Conservation (phyloP, 2,329 filamentous ascomycete genomes). For the Monosporascus sp. region DNA sequence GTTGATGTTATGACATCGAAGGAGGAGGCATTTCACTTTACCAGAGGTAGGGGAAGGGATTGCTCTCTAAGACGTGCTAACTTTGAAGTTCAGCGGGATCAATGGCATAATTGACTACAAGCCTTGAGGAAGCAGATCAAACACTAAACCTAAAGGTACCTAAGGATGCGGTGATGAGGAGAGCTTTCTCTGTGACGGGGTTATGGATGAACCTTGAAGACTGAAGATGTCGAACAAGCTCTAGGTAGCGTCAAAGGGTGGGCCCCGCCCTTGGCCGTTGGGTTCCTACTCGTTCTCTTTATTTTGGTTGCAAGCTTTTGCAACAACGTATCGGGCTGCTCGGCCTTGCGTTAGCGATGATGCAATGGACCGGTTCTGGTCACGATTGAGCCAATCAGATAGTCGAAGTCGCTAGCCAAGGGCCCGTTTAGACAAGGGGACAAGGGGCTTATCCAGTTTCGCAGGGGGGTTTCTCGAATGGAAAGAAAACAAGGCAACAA, state of each 20-base stretch:
- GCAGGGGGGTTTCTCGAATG: not conserved
- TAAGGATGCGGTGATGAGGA: not conserved
- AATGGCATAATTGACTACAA: not conserved
- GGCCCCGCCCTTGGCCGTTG: not conserved
- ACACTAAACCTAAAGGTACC: no score
- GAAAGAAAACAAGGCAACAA: not conserved
- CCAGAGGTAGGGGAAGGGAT: not conserved
- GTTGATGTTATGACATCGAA: constrained; percentile 1
- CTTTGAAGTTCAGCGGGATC: not conserved
- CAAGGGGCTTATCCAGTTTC: not conserved
- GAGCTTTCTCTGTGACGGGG: not conserved
- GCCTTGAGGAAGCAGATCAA: no score
- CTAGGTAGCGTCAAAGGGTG: not conserved
- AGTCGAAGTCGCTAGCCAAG: not conserved
- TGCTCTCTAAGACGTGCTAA: not conserved
- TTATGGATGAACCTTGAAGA: not conserved
- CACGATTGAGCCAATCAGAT: constrained; percentile 8
- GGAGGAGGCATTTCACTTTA: not conserved
- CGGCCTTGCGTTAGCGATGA: constrained; percentile 3
- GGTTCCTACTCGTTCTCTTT: no score
- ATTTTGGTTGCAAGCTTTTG: not conserved
- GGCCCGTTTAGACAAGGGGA: not conserved
- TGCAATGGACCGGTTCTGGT: constrained; percentile 11
- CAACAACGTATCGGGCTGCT: not conserved
- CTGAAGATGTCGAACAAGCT: not conserved